Base-by-base conservation (phyloP, 2,329 filamentous ascomycete species). In the Gnomoniopsis smithogilvyi region DNA sequence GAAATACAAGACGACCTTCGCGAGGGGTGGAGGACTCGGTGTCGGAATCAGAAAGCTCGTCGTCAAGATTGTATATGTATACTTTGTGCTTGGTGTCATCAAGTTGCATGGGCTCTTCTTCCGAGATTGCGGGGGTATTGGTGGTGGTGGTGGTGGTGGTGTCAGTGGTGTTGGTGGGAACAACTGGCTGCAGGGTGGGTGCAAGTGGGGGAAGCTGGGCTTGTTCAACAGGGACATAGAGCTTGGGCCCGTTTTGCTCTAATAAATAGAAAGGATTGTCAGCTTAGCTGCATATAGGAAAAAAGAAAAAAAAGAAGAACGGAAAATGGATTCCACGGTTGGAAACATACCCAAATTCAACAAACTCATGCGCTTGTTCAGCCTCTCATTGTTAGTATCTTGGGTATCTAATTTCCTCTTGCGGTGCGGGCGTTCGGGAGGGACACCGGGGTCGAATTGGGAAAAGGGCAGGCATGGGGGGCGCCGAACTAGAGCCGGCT, bases 51-150 rank as follows among this genome's bases (percentile, higher is more conserved):
- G 76, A 77, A 15, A 98, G 83, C 74, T 98, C 94, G 66, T 89
- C 89, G 70, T 96, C 92, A 11, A 99, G 80, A 73, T 96, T 87
- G 78, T 93, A 88, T 66, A 99, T 92, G 79, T 95, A 97, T 61
- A 97, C 86, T 69, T 89, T 91, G 76, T 96, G 82, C 67, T 90
- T 90, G 34, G 90, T 88, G 74, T 96, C 88, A 74, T 98, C 93
- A 62, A 98, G 72, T 59, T 89, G 83, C 94, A 98, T 97, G 59
- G 97, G 97, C 58, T 73, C 69, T 65, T 92, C 88, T 63, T 84
- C 76, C 17, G 55, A 10, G 19, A 19, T 15, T 19, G 59, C 61
- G 53, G 59, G 69, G 15, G 46, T 19, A 11, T 51, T 54, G 51
- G 54, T 30, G 33, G 12, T 56, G 43, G 36, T n/a, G 30, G 36